Evolutionary conservation across 331 rosid species (phyloP), one percentile per base, ranked within the genome.

Genomic region (Prunus yedoensis): DNA sequence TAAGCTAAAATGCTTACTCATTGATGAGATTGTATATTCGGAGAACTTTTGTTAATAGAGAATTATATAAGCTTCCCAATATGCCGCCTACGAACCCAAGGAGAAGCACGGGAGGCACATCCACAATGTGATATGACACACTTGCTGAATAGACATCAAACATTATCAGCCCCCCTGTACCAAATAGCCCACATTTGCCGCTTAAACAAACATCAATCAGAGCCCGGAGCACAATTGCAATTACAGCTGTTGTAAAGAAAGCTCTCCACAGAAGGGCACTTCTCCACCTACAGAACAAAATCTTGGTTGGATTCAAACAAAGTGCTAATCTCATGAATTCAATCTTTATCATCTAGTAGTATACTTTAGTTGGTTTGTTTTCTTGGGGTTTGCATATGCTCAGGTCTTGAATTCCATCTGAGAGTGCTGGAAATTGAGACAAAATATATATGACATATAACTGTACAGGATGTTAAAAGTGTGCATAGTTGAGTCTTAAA

Each of bases 151-250:
- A 90, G 54, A 83, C 90, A 74, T 95, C 94, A 63, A 89, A 95
- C 96, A 92, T 92, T 84, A 95, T 95, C 81, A 95, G 88, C 5
- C 99, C 99, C 57, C 99, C 99, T 46, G 86, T 92, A 80, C 99
- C 99, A 81, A 95, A 95, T 72, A 92, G 79, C 47, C 99, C 99
- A 49, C 99, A 95, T 75, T 86, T 89, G 43, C 93, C 97, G 61
- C 95, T 90, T 38, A 84, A 80, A 80, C 99, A 95, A 73, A 95
- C 56, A 78, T 90, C 97, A 82, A 92, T 95, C 56, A 91, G 76
- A 73, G 97, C 91, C 47, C 93, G 99, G 68, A 95, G 91, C 66
- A 90, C 82, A 73, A 95, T 83, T 49, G 98, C 99, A 69, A 92
- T 97, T 58, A 87, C 66, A 66, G 99, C 99, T 35, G 98, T 83